phyloP scores from a whole-genome alignment of 2,329 filamentous ascomycete genomes.

The Pyricularia grisea region DNA sequence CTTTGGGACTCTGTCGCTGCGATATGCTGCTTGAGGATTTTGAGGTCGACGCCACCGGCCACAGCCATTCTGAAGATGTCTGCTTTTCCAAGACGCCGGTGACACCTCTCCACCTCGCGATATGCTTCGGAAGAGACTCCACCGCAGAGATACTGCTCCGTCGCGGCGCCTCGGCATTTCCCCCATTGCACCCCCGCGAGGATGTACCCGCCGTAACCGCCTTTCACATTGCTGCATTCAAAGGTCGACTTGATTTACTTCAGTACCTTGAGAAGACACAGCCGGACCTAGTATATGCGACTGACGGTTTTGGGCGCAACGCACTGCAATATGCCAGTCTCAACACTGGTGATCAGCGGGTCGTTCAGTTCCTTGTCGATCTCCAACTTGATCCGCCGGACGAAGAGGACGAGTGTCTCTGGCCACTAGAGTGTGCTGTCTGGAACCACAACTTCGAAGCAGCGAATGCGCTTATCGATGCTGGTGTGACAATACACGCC shows the following conservation, averaged over 20 bases:
- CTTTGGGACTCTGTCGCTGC: background rate
- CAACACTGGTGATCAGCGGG: background rate
- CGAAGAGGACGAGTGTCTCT: background rate
- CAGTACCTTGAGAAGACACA: background rate
- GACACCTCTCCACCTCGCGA: background rate
- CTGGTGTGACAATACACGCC: background rate
- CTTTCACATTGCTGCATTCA: constrained; percentile 1
- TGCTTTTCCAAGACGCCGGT: background rate
- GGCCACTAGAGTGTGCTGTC: background rate
- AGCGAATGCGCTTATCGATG: background rate
- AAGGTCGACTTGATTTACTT: background rate
- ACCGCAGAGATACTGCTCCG: constrained; percentile 2
- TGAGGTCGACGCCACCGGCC: background rate
- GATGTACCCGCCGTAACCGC: background rate
- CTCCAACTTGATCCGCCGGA: background rate
- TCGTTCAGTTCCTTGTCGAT: background rate
- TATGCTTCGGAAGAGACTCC: background rate
- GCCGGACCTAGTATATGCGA: background rate
- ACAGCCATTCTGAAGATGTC: background rate
- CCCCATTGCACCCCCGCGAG: background rate
- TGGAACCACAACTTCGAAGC: background rate
- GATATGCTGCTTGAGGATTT: background rate
- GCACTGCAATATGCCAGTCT: constrained; percentile 2
- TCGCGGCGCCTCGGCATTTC: background rate
- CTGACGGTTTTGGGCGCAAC: background rate